These are phyloP conservation scores for Tuber aestivum DNA, from an alignment of 495 filamentous ascomycete species.

Conservation along the genomic window DNA sequence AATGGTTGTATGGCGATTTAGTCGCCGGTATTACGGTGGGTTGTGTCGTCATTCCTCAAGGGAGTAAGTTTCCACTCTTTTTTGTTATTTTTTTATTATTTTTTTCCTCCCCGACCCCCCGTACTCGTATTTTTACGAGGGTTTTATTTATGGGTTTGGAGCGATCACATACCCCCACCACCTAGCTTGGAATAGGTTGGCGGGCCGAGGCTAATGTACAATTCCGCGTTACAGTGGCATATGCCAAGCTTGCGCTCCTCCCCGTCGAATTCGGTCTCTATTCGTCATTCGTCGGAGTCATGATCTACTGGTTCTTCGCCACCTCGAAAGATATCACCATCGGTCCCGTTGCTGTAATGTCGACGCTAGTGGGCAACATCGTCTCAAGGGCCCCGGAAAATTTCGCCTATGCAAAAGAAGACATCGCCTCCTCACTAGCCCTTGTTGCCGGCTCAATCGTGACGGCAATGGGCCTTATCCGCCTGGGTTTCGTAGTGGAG, in stretches of 20 bases:
- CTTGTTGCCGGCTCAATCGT: conserved; percentile 80
- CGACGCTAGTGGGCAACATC: conserved; percentile 77
- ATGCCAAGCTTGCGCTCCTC: conserved; percentile 77
- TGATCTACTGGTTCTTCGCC: conserved; percentile 97
- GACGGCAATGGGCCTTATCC: conserved; percentile 67
- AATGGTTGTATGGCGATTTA: conserved; percentile 84
- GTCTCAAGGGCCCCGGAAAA: conserved; percentile 63
- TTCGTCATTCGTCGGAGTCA: conserved; percentile 94
- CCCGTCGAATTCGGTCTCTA: conserved; percentile 81
- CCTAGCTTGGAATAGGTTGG: background rate
- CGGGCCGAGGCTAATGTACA: background rate
- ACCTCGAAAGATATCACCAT: conserved; percentile 99
- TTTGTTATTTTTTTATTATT: background rate
- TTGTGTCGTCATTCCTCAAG: conserved; percentile 90
- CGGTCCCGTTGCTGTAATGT: conserved; percentile 96
- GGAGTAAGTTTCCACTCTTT: conserved; percentile 47
- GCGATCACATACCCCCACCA: background rate
- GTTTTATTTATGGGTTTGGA: background rate
- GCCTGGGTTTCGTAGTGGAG: conserved; percentile 88
- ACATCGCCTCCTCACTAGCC: conserved; percentile 70
- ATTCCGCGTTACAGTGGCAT: conserved; percentile 58
- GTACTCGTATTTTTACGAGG: background rate
- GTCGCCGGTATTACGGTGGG: conserved; percentile 94
- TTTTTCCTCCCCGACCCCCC: background rate
- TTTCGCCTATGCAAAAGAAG: conserved; percentile 46